phyloP scores from a whole-genome alignment of 345 rosid genomes.

The Eucalyptus virginea region DNA sequence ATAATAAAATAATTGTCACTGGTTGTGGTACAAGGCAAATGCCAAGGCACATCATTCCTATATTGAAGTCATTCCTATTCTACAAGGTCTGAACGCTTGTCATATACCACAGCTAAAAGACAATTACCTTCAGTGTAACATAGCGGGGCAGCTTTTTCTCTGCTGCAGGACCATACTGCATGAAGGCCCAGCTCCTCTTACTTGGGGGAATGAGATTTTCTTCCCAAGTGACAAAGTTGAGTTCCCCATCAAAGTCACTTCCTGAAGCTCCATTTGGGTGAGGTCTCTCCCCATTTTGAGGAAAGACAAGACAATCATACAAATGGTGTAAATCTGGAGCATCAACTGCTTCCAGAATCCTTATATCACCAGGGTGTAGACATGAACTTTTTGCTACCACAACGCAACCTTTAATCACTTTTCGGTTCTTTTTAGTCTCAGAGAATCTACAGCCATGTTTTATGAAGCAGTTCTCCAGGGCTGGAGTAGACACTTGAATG shows the following conservation, averaged over 20 bases:
- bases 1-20: neutral
- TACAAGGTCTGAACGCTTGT: neutral
- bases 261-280: slow-evolving; percentile 94
- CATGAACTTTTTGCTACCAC: slow-evolving; percentile 86
- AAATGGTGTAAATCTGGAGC: slow-evolving; percentile 56
- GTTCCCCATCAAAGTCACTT: slow-evolving; percentile 95
- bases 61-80: neutral
- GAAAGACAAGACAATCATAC: slow-evolving; percentile 82
- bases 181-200: slow-evolving; percentile 56
- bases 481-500: slow-evolving; percentile 70
- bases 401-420: slow-evolving; percentile 55
- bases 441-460: slow-evolving; percentile 72
- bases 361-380: slow-evolving; percentile 89
- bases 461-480: slow-evolving; percentile 55
- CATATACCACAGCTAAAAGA: neutral
- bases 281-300: slow-evolving; percentile 86
- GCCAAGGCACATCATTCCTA: neutral
- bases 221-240: slow-evolving; percentile 92
- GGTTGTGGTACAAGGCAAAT: neutral
- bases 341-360: slow-evolving; percentile 92
- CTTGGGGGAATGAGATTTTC: slow-evolving; percentile 73
- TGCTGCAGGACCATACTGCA: slow-evolving; percentile 51
- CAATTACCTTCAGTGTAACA: slow-evolving; percentile 56
- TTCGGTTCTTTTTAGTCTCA: slow-evolving; percentile 33
- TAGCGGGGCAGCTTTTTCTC: slow-evolving; percentile 5